phyloP scores from a whole-genome alignment of 1,284 basidiomycete species.

The Marasmius tenuissimus region DNA sequence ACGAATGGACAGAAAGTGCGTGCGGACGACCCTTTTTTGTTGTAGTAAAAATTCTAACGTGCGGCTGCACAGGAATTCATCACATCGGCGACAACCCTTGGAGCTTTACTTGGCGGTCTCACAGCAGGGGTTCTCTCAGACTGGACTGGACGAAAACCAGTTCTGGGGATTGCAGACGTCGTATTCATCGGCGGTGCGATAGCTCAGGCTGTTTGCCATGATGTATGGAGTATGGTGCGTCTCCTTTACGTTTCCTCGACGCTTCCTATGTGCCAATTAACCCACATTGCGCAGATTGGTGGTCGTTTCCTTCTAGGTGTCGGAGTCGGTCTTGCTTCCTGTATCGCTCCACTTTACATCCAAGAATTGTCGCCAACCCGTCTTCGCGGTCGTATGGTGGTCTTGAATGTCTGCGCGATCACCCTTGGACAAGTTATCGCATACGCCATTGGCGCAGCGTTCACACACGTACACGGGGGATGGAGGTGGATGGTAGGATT shows the following conservation, averaged over 20 bases:
- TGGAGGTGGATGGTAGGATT: constrained; percentile 88
- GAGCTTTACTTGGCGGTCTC: constrained; percentile 75
- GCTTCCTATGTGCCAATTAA: not conserved
- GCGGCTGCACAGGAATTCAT: constrained; percentile 62
- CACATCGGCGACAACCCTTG: constrained; percentile 79
- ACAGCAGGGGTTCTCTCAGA: constrained; percentile 72
- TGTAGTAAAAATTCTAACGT: not conserved
- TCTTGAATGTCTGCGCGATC: constrained; percentile 64
- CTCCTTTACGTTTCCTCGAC: not conserved
- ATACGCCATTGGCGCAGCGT: constrained; percentile 76
- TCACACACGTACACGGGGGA: constrained; percentile 60
- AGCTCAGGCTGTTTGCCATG: constrained; percentile 63
- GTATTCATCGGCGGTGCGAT: constrained; percentile 79
- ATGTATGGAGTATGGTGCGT: constrained; percentile 70
- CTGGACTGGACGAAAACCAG: constrained; percentile 66
- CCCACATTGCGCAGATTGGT: constrained; percentile 50
- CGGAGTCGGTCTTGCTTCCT: constrained; percentile 72
- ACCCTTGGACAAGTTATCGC: constrained; percentile 77
- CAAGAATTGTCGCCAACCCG: constrained; percentile 80
- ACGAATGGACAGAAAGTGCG: constrained; percentile 66
- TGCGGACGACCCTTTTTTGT: not conserved
- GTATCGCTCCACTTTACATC: constrained; percentile 81
- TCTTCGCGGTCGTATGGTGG: constrained; percentile 76
- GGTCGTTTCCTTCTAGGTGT: constrained; percentile 76
- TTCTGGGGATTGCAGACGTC: constrained; percentile 70